Conservation (phyloP, 306 rosid species). For the Boehmeria nivea region DNA sequence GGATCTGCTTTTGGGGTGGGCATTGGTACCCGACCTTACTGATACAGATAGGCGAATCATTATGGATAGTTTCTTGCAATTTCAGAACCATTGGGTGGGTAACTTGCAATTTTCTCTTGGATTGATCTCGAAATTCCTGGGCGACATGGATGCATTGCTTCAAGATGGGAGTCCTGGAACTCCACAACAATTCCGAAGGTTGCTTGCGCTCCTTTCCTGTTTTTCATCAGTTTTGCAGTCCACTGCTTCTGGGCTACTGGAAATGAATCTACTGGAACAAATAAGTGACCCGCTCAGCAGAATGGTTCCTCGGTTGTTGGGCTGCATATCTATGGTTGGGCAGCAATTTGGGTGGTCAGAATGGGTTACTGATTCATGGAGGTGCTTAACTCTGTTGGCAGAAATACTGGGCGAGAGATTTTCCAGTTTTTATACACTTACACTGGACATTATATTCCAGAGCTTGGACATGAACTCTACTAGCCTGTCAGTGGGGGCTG, state of each 20-base stretch:
- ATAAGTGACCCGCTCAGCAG: slow-evolving; percentile 66
- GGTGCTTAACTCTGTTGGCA: slow-evolving; percentile 85
- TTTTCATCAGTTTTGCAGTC: slow-evolving; percentile 81
- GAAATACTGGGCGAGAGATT: slow-evolving; percentile 73
- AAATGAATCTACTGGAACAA: slow-evolving; percentile 76
- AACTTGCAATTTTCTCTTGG: slow-evolving; percentile 66
- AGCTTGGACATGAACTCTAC: slow-evolving; percentile 52
- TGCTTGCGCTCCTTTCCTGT: slow-evolving; percentile 72
- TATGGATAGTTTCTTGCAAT: slow-evolving; percentile 81
- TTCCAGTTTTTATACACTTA: slow-evolving; percentile 61
- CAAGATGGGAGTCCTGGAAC: slow-evolving; percentile 85
- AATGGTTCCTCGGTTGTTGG: slow-evolving; percentile 67
- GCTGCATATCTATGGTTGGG: slow-evolving; percentile 77
- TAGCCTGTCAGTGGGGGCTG: slow-evolving; percentile 29
- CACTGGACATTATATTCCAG: slow-evolving; percentile 68
- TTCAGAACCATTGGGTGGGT: slow-evolving; percentile 97
- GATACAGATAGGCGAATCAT: slow-evolving; percentile 60
- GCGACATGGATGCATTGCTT: slow-evolving; percentile 92
- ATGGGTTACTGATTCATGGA: slow-evolving; percentile 91
- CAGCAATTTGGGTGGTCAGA: slow-evolving; percentile 85
- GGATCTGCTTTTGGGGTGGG: slow-evolving; percentile 83
- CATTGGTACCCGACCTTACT: slow-evolving; percentile 71
- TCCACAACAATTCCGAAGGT: slow-evolving; percentile 65
- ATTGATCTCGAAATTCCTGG: slow-evolving; percentile 77
- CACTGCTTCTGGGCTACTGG: slow-evolving; percentile 86